phyloP scores from a whole-genome alignment of 208 protist genomes.

The Trypanosomatidae sp. region DNA sequence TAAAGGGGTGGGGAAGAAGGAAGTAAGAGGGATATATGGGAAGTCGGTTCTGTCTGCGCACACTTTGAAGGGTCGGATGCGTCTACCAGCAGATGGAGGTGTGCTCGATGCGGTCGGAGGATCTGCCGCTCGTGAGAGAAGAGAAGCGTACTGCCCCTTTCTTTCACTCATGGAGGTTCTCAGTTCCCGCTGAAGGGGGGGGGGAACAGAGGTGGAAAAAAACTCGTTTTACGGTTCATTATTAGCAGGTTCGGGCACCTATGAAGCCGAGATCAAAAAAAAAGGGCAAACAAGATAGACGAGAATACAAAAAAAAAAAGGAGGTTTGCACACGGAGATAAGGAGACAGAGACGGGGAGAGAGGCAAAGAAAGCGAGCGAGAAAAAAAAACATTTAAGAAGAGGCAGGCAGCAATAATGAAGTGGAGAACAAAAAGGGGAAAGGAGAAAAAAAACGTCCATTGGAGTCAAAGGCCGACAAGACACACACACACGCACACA shows the following conservation, averaged over 20 bases:
- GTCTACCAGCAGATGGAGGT: neutral
- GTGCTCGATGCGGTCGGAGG: neutral
- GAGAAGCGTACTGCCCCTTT: neutral
- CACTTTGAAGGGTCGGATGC: neutral
- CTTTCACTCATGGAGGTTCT: no score
- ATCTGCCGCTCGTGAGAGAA: neutral
- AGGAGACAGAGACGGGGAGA: neutral
- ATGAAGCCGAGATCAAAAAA: neutral
- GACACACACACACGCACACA: neutral
- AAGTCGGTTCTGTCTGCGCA: neutral
- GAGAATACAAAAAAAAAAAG: neutral
- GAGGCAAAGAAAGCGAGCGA: neutral
- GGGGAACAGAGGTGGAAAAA: no score
- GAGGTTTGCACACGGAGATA: neutral
- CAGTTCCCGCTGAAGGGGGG: neutral
- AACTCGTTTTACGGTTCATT: neutral
- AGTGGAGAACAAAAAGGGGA: neutral
- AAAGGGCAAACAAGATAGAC: neutral
- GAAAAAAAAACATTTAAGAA: slow-evolving; percentile 5
- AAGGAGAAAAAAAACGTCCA: neutral
- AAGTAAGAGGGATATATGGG: neutral
- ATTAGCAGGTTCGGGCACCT: neutral
- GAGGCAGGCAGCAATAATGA: neutral
- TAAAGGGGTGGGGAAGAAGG: neutral
- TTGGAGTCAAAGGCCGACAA: neutral